Evolutionary conservation across 306 rosid genomes (phyloP), one percentile per base, ranked within the genome.

Genomic region (Oxytropis ochrocephala): DNA sequence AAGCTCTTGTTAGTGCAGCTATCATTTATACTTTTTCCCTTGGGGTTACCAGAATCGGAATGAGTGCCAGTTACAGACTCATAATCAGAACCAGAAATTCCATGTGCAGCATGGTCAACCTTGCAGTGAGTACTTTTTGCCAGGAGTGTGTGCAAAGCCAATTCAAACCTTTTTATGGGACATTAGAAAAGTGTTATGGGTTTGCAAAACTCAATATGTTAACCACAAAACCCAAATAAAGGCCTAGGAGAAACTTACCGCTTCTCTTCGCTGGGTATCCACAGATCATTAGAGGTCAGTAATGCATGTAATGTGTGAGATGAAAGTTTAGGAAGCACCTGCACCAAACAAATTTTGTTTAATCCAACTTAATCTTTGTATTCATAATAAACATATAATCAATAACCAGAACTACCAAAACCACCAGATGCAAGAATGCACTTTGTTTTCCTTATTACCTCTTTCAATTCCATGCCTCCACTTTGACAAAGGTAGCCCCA

Each of bases 401-500:
- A 57, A 60, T 66, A 73, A 63, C 44, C 30, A 39, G 38, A 81
- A 67, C 65, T 33, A 54, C 72, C 54, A 47, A 56, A 67, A 67
- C 46, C 61, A 68, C 64, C 61, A 77, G 59, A 21, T 47, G 69
- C 55, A 81, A 69, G 67, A 12, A 43, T 17, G 16, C 38, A 39
- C 30, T 53, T 74, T 51, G 48, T 43, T 64, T 64, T 74, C 55
- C 73, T 48, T 14, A 8, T 75, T 85, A 94, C 99, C 99, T 87
- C 97, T 84, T 89, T 94, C 87, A 94, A 87, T 79, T 91, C 97
- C 92, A 88, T 84, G 85, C 96, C 78, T 33, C 99, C 97, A 79
- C 99, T 91, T 87, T 94, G 99, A 81, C 99, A 94, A 67, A 94
- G 99, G 82, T 91, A 94, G 17, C 99, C 99, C 99, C 97, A 94